phyloP scores from a whole-genome alignment of 2,329 filamentous ascomycete species.

The Celoporthe dispersa region DNA sequence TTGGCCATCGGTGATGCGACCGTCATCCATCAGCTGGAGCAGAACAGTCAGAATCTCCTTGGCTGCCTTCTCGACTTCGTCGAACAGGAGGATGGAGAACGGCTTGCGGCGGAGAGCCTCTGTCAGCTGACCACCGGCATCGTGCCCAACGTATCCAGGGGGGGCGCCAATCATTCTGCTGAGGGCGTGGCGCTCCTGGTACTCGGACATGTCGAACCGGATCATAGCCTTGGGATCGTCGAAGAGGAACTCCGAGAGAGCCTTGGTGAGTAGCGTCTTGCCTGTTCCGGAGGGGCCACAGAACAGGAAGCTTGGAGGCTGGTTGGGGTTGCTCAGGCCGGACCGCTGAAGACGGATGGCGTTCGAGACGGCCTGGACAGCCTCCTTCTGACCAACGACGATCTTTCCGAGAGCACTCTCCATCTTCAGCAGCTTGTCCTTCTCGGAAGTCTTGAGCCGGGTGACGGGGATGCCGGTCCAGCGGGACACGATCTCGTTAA shows the following conservation, averaged over 20 bases:
- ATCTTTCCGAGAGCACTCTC: slow-evolving; percentile 82
- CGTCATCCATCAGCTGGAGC: slow-evolving; percentile 99
- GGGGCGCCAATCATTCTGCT: slow-evolving; percentile 98
- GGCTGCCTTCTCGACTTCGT: slow-evolving; percentile 97
- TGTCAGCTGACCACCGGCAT: slow-evolving; percentile 92
- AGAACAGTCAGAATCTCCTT: slow-evolving; percentile 97
- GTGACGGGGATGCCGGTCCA: slow-evolving; percentile 99
- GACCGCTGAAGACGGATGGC: slow-evolving; percentile 95
- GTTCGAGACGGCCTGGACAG: slow-evolving; percentile 90
- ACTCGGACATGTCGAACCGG: slow-evolving; percentile 99
- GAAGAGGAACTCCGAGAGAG: slow-evolving; percentile 95
- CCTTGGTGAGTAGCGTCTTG: slow-evolving; percentile 97
- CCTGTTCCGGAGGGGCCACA: slow-evolving; percentile 97
- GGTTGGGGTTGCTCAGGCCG: slow-evolving; percentile 92
- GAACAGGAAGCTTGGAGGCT: slow-evolving; percentile 97
- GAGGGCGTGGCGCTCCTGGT: slow-evolving; percentile 94
- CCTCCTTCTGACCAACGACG: slow-evolving; percentile 93
- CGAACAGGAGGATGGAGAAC: slow-evolving; percentile 97
- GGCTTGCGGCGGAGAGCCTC: slow-evolving; percentile 92
- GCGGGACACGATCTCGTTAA: slow-evolving; percentile 96
- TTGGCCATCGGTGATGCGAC: slow-evolving; percentile 97
- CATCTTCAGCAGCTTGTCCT: slow-evolving; percentile 98
- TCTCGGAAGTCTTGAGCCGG: slow-evolving; percentile 90
- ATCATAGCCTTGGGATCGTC: slow-evolving; percentile 98
- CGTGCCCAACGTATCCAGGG: slow-evolving; percentile 95